Percentiles rank a stretch among this genome's conserved stretches.
Evolutionary conservation across 192 early-diverging fungal species (phyloP).

Genomic region (Podila horticola): DNA sequence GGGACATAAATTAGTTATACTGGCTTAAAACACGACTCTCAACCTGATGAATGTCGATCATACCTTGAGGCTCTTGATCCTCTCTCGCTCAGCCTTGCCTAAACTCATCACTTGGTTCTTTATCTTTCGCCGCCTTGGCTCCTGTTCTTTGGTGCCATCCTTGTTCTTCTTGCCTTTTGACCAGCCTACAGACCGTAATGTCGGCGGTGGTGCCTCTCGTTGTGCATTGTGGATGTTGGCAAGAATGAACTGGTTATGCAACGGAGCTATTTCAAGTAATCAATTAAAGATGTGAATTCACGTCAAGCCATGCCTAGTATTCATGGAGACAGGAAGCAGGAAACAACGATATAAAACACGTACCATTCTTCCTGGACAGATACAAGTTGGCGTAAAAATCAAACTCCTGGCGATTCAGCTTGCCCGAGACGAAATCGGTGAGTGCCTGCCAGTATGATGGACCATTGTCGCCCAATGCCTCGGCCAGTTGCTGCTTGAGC

Average conservation of each 20-base stretch:
- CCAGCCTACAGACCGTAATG: conserved; percentile 67
- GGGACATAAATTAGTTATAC: neutral
- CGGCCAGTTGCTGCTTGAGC: conserved; percentile 77
- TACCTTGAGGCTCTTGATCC: conserved; percentile 73
- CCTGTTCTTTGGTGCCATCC: conserved; percentile 57
- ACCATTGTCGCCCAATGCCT: conserved; percentile 79
- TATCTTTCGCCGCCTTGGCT: conserved; percentile 66
- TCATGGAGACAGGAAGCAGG: neutral
- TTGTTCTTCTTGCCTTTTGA: conserved; percentile 60
- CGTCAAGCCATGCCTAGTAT: too few relatives aligned
- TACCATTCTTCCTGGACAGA: conserved; percentile 61
- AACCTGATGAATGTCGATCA: neutral
- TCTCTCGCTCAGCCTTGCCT: conserved; percentile 72
- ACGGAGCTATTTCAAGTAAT: conserved; percentile 40
- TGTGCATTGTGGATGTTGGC: conserved; percentile 84
- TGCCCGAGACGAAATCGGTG: conserved; percentile 79
- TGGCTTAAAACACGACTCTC: too few relatives aligned
- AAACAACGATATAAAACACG: neutral
- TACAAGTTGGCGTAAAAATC: conserved; percentile 84
- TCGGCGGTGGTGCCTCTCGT: conserved; percentile 71
- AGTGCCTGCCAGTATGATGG: conserved; percentile 80
- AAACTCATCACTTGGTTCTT: conserved; percentile 78
- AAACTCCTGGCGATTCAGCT: conserved; percentile 80
- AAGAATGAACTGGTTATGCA: conserved; percentile 82
- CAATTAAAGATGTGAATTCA: too few relatives aligned